Conservation (phyloP, 2,329 filamentous ascomycete species). For the Plenodomus biglobosus region DNA sequence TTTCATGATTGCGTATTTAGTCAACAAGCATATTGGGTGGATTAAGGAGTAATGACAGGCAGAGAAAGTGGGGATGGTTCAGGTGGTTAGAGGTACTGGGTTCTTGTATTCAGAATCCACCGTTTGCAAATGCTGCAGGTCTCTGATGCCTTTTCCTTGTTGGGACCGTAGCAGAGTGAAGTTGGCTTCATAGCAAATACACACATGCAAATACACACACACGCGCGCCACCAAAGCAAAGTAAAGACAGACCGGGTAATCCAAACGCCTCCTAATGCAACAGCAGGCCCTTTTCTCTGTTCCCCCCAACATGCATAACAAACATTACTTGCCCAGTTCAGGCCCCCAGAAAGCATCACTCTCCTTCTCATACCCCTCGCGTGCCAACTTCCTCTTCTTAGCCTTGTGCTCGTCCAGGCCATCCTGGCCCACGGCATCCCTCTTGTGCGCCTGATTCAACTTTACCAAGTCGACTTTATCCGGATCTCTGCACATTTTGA, state of each 20-base stretch:
- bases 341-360: constrained; percentile 52
- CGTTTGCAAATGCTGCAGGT: no score
- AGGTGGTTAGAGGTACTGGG: no score
- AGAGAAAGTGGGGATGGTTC: no score
- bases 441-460: constrained; percentile 63
- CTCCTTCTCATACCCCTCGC: constrained; percentile 49
- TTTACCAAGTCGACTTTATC: constrained; percentile 72
- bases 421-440: constrained; percentile 41
- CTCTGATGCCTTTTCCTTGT: no score
- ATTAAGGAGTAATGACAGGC: no score
- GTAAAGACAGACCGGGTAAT: neutral
- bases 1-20: no score
- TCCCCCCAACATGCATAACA: neutral
- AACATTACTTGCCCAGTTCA: constrained; percentile 21
- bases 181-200: neutral
- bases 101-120: no score
- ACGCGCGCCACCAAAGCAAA: no score
- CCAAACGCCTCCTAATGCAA: neutral
- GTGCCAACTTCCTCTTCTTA: constrained; percentile 49
- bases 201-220: neutral
- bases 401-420: constrained; percentile 46
- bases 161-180: no score
- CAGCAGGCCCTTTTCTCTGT: neutral
- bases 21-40: no score
- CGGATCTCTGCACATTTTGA: constrained; percentile 73